Percentiles rank a stretch among this genome's conserved stretches.
phyloP scores from a whole-genome alignment of 768 basidiomycete species.

The Naganishia antarctica region DNA sequence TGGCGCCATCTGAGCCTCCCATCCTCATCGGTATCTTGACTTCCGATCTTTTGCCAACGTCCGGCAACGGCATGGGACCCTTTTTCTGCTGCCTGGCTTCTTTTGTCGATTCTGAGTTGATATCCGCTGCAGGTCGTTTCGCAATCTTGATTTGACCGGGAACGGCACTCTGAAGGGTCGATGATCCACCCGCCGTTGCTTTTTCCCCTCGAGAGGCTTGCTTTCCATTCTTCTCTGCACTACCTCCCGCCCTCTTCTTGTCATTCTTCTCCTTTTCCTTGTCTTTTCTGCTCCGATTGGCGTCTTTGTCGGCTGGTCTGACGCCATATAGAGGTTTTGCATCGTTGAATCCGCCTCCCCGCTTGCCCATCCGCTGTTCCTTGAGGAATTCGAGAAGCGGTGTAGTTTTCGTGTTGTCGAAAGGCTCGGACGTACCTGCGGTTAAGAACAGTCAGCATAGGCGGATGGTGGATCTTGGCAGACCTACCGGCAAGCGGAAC shows the following conservation, averaged over 20 bases:
- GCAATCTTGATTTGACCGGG: conserved; percentile 19
- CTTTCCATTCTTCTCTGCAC: not conserved
- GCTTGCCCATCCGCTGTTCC: conserved; percentile 40
- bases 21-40: not conserved
- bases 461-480: conserved; percentile 46
- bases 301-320: not conserved
- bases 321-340: not conserved
- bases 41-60: not conserved
- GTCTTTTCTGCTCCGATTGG: conserved; percentile 5
- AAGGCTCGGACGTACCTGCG: conserved; percentile 47
- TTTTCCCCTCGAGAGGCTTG: not conserved
- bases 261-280: not conserved
- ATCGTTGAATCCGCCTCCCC: not conserved
- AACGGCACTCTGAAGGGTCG: not conserved
- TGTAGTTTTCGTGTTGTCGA: conserved; percentile 65
- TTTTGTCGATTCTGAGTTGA: not conserved
- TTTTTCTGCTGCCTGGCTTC: conserved; percentile 16
- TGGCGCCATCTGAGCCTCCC: too few species aligned
- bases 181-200: conserved; percentile 1
- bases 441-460: conserved; percentile 43
- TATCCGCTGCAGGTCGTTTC: not conserved
- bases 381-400: conserved; percentile 91
- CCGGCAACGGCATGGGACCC: not conserved
- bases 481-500: conserved; percentile 22
- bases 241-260: not conserved